Conservation (phyloP, 768 basidiomycete species). For the Pleurotus tuoliensis region DNA sequence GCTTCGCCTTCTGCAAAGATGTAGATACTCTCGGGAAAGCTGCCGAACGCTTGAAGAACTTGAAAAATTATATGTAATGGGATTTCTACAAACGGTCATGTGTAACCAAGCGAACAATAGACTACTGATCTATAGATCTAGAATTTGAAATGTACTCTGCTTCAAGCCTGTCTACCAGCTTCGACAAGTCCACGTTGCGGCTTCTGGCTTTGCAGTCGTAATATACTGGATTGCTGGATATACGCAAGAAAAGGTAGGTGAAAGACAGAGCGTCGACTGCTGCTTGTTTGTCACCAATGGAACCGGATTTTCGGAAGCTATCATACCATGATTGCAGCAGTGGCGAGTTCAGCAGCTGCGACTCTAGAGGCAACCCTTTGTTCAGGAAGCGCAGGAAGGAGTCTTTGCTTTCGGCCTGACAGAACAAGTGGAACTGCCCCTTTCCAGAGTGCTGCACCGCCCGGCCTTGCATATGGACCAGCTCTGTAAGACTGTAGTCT, state of each 20-base stretch:
- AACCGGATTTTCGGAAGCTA: conserved; percentile 30
- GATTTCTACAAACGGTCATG: too few relatives aligned
- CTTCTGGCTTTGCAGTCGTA: conserved; percentile 56
- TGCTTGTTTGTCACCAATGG: conserved; percentile 54
- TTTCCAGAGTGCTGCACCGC: conserved; percentile 61
- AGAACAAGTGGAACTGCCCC: conserved; percentile 82
- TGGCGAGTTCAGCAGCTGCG: conserved; percentile 53
- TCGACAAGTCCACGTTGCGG: conserved; percentile 58
- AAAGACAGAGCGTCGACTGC: conserved; percentile 75
- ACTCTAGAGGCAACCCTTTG: conserved; percentile 89
- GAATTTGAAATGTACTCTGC: conserved; percentile 10
- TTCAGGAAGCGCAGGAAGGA: conserved; percentile 80
- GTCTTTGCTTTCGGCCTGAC: conserved; percentile 82
- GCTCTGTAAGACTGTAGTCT: conserved; percentile 78
- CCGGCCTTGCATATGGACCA: conserved; percentile 89
- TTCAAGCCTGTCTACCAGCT: conserved; percentile 58
- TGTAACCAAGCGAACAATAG: too few relatives aligned
- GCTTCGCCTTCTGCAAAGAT: conserved; percentile 98
- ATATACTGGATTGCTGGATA: conserved; percentile 79
- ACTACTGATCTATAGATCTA: background rate
- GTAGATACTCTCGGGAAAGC: conserved; percentile 76
- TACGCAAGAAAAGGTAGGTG: conserved; percentile 72
- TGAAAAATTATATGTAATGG: conserved; percentile 59
- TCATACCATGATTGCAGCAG: conserved; percentile 46
- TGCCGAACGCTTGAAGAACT: conserved; percentile 71